These are phyloP conservation scores for Talaromyces marneffei DNA, from an alignment of 2,329 filamentous ascomycete species.

Conservation along the genomic window DNA sequence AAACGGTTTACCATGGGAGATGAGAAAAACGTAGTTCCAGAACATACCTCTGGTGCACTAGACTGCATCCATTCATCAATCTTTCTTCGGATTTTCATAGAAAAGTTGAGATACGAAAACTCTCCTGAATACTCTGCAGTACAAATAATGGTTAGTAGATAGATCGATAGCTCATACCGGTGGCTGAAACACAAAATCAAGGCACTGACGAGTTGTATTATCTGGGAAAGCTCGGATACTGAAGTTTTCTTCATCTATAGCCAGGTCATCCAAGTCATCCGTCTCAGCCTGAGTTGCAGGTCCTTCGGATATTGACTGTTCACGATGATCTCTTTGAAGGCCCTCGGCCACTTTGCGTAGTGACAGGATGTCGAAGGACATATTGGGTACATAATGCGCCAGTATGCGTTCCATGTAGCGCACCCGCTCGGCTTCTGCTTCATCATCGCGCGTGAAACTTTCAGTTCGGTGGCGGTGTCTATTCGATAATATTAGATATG, in stretches of 20 bases:
- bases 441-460: constrained; percentile 29
- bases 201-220: constrained; percentile 35
- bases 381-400: constrained; percentile 44
- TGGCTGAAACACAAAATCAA: not conserved
- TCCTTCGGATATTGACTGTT: constrained; percentile 26
- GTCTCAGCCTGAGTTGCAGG: constrained; percentile 27
- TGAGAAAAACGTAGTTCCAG: not conserved
- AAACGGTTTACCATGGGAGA: not conserved
- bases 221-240: constrained; percentile 36
- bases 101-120: constrained; percentile 42
- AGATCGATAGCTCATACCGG: too few relatives aligned
- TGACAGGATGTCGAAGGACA: constrained; percentile 38
- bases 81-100: constrained; percentile 38
- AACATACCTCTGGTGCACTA: constrained; percentile 30
- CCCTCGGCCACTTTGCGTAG: constrained; percentile 42
- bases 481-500: not conserved
- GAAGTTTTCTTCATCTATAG: constrained; percentile 38
- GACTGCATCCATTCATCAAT: constrained; percentile 41
- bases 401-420: constrained; percentile 46
- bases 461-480: constrained; percentile 26
- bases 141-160: not conserved
- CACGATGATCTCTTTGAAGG: constrained; percentile 34
- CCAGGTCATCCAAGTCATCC: constrained; percentile 36
- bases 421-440: constrained; percentile 32
- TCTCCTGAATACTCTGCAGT: constrained; percentile 40